Conservation (phyloP, 2,329 filamentous ascomycete species). For the Cylindrodendrum hubeiense region DNA sequence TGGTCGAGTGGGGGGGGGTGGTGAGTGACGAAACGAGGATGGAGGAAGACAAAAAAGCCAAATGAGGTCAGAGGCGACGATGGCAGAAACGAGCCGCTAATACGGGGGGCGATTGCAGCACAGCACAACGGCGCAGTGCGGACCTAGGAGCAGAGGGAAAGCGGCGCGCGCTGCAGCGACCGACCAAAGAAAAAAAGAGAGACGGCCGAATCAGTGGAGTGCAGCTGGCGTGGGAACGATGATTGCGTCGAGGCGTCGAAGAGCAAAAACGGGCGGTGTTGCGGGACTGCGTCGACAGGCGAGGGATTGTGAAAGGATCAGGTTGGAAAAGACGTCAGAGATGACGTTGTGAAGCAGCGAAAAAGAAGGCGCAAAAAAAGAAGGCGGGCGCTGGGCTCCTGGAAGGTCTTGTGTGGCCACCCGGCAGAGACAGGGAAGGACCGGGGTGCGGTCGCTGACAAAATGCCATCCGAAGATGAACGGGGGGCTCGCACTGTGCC, state of each 20-base stretch:
- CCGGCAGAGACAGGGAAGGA: slow-evolving; percentile 28
- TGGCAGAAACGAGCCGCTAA: slow-evolving; percentile 35
- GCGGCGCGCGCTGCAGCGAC: slow-evolving; percentile 20
- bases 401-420: slow-evolving; percentile 40
- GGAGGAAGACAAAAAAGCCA: slow-evolving; percentile 47
- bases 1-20: slow-evolving; percentile 47
- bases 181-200: slow-evolving; percentile 11
- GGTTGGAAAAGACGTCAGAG: slow-evolving; percentile 61
- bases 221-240: slow-evolving; percentile 36
- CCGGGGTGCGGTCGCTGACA: slow-evolving; percentile 30
- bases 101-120: slow-evolving; percentile 37
- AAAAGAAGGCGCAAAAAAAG: slow-evolving; percentile 53
- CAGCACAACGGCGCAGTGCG: slow-evolving; percentile 29
- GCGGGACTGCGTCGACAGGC: slow-evolving; percentile 48
- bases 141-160: slow-evolving; percentile 26
- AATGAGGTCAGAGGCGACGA: slow-evolving; percentile 57
- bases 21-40: slow-evolving; percentile 41
- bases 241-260: slow-evolving; percentile 36
- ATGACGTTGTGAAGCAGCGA: slow-evolving; percentile 59
- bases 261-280: slow-evolving; percentile 42
- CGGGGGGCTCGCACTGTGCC: slow-evolving; percentile 35
- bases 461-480: slow-evolving; percentile 20
- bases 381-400: slow-evolving; percentile 49
- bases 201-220: slow-evolving; percentile 37
- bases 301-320: slow-evolving; percentile 52